Percentiles rank a stretch among this genome's conserved stretches.
These are phyloP conservation scores for Tremella yokohamensis DNA, from an alignment of 768 basidiomycete species.

Conservation along the genomic window DNA sequence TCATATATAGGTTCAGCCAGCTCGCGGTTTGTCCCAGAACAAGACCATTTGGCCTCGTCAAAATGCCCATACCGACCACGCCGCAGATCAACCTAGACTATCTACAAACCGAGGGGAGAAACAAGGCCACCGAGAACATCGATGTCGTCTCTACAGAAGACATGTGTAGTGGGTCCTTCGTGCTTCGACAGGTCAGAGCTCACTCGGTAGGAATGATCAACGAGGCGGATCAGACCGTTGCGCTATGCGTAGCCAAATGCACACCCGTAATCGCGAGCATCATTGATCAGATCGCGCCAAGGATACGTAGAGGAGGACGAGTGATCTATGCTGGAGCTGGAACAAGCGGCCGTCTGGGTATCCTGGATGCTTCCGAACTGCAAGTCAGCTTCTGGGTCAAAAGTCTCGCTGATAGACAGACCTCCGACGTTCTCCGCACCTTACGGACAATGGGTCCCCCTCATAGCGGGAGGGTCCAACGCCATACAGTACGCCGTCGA, in stretches of 20 bases:
- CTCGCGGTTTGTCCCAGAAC: too few relatives aligned
- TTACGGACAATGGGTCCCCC: constrained; percentile 4
- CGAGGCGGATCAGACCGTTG: constrained; percentile 6
- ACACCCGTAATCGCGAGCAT: constrained; percentile 5
- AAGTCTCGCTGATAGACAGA: constrained; percentile 10
- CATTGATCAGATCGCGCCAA: constrained; percentile 5
- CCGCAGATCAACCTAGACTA: not conserved
- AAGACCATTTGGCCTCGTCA: too few relatives aligned
- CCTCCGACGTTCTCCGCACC: constrained; percentile 15
- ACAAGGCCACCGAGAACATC: constrained; percentile 7
- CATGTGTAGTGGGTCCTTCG: constrained; percentile 5
- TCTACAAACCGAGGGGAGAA: constrained; percentile 10
- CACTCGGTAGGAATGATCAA: constrained; percentile 10
- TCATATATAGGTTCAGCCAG: too few relatives aligned
- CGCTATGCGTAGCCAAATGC: not conserved
- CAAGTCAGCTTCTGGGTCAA: not conserved
- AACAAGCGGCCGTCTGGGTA: constrained; percentile 11
- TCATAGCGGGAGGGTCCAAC: constrained; percentile 11
- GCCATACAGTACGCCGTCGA: constrained; percentile 14
- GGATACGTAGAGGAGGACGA: constrained; percentile 4
- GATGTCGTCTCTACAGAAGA: constrained; percentile 15
- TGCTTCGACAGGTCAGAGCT: not conserved
- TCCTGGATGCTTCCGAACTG: constrained; percentile 14
- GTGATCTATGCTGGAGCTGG: constrained; percentile 13
- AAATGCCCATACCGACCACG: too few relatives aligned